Evolutionary conservation across 2,329 filamentous ascomycete species (phyloP), one percentile per base, ranked within the genome.

Genomic region (Bipolaris gigantea): DNA sequence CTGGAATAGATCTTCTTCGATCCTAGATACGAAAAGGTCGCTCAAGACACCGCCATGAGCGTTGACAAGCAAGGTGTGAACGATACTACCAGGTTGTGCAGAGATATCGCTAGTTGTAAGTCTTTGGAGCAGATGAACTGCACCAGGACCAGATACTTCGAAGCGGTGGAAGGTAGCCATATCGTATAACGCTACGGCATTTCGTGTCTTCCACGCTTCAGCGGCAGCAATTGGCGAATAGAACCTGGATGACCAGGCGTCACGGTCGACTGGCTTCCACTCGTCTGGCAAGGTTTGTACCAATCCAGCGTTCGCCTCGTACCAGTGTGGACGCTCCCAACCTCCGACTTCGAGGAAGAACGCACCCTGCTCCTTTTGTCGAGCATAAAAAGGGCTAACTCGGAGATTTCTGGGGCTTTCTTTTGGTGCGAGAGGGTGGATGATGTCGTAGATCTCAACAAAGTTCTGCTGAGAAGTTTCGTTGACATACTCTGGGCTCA

Each of bases 261-360:
- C 85, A 10, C 84, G 79, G 34, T 81, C 78, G 0, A 79, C 73
- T 0, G 84, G 82, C 53, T 74, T 74, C 84, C 84, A 87, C 38
- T 78, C 73, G 0, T 74, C 62, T 0, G 85, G 84, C 3, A 87
- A 66, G 0, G 77, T 71, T 5, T 76, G 71, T 1, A 87, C 63
- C 2, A 87, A 73, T 4, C 75, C 66, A 13, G 76, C 76, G 59
- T 87, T 87, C 0, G 78, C 73, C 56, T 85, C 81, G 46, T 82
- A 87, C 84, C 84, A 87, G 51, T 83, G 81, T 2, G 85, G 85
- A 0, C 84, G 80, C 62, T 87, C 85, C 85, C 85, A 87, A 0
- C 80, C 83, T 13, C 80, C 81, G 2, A 75, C 73, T 57, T 86
- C 85, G 4, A 87, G 76, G 70, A 86, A 87, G 59, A 76, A 83